Conservation (phyloP, 2,329 filamentous ascomycete species). For the Ophiostoma sp. region DNA sequence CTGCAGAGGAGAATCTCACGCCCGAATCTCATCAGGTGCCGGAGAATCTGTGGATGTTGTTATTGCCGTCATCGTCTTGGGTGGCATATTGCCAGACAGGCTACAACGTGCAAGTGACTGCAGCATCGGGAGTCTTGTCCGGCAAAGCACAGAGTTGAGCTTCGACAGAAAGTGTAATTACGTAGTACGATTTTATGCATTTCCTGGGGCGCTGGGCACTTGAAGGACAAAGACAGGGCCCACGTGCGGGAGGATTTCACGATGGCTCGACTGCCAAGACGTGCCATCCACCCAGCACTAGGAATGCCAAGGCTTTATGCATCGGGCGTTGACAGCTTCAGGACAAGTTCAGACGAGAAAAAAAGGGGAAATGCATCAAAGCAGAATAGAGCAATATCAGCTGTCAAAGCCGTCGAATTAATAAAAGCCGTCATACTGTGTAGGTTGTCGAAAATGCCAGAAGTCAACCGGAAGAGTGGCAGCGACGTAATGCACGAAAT, state of each 20-base stretch:
- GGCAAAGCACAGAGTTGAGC: background rate
- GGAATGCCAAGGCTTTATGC: conserved; percentile 1
- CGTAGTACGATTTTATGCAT: conserved; percentile 1
- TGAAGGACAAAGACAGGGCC: background rate
- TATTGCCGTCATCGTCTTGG: background rate
- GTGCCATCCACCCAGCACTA: background rate
- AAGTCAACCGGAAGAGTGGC: background rate
- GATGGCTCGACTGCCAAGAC: conserved; percentile 11
- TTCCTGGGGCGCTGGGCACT: background rate
- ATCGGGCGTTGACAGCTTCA: background rate
- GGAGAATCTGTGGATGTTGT: background rate
- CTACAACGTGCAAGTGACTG: too few species aligned
- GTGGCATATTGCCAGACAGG: too few species aligned
- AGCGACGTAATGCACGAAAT: background rate
- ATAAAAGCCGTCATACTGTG: background rate
- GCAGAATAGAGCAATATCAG: background rate
- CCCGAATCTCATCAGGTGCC: background rate
- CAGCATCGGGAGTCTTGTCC: background rate
- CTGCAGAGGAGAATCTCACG: background rate
- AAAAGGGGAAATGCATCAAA: conserved; percentile 4
- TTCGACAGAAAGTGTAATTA: background rate
- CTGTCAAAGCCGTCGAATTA: background rate
- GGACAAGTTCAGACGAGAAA: background rate
- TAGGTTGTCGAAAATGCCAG: background rate
- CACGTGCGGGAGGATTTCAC: conserved; percentile 9